These are phyloP conservation scores for Wickerhamiella azyma DNA, from an alignment of 805 yeast species.

Conservation along the genomic window DNA sequence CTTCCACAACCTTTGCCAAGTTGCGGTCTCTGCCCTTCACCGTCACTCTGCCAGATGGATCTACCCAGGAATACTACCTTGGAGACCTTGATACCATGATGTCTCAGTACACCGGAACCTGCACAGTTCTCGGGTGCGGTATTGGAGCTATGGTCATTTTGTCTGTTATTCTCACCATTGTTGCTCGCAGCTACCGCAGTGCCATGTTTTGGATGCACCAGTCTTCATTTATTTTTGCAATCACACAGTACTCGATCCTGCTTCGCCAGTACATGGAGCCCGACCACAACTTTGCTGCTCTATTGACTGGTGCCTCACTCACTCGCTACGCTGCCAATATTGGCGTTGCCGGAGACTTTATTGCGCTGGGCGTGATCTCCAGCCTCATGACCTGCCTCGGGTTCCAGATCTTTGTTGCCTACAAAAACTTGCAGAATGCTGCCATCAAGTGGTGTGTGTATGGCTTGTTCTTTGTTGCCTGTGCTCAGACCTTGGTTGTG, in stretches of 20 bases:
- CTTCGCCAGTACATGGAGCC: conserved; percentile 6
- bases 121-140: conserved; percentile 33
- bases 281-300: conserved; percentile 3
- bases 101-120: neutral
- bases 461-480: conserved; percentile 36
- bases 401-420: conserved; percentile 60
- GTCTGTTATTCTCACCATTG: conserved; percentile 32
- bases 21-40: neutral
- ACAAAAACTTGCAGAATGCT: conserved; percentile 24
- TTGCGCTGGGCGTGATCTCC: conserved; percentile 46
- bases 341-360: conserved; percentile 47
- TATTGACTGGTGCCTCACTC: conserved; percentile 24
- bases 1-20: neutral
- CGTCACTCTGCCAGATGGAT: neutral
- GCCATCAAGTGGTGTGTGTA: conserved; percentile 26
- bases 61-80: neutral
- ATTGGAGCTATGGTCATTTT: conserved; percentile 42
- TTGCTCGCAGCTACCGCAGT: conserved; percentile 41
- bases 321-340: conserved; percentile 30
- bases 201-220: conserved; percentile 68
- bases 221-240: conserved; percentile 38
- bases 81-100: neutral
- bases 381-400: conserved; percentile 53
- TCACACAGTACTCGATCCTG: conserved; percentile 36
- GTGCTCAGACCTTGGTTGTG: conserved; percentile 42